Conservation (phyloP, 1,284 basidiomycete genomes). For the Athelia psychrophila region DNA sequence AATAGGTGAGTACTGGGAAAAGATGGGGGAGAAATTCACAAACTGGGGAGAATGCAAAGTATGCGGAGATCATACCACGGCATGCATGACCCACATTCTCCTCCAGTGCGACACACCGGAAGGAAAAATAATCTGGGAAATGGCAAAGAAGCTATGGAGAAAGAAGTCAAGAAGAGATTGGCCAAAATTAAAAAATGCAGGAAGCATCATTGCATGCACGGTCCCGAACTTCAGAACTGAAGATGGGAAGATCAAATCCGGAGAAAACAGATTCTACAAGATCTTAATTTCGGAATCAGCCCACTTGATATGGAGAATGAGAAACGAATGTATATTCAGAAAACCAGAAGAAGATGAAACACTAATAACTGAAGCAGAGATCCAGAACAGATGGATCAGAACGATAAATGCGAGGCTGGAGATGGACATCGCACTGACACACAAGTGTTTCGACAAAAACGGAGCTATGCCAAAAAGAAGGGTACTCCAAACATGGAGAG, state of each 20-base stretch:
- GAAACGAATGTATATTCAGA: slow-evolving; percentile 5
- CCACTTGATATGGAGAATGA: slow-evolving; percentile 10
- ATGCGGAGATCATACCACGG: background rate
- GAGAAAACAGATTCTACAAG: slow-evolving; percentile 3
- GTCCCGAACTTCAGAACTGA: slow-evolving; percentile 2
- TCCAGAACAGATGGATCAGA: slow-evolving; percentile 7
- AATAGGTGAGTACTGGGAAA: slow-evolving; percentile 1
- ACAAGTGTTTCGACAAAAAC: slow-evolving; percentile 1
- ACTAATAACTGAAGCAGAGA: slow-evolving; percentile 1
- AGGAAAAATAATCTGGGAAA: slow-evolving; percentile 7
- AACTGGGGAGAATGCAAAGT: background rate
- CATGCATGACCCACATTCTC: slow-evolving; percentile 9
- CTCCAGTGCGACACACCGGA: slow-evolving; percentile 8
- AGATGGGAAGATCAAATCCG: background rate
- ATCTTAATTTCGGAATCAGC: slow-evolving; percentile 11
- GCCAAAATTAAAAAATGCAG: slow-evolving; percentile 6
- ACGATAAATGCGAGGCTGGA: slow-evolving; percentile 6
- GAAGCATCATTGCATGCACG: slow-evolving; percentile 6
- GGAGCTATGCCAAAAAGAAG: slow-evolving; percentile 4
- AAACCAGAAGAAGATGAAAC: background rate
- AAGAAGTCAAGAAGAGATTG: slow-evolving; percentile 4
- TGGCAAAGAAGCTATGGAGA: slow-evolving; percentile 7
- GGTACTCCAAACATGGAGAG: slow-evolving; percentile 11
- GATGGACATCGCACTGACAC: slow-evolving; percentile 7
- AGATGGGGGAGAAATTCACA: background rate